Conservation (phyloP, 257 asterid species). For the Plantago ovata region DNA sequence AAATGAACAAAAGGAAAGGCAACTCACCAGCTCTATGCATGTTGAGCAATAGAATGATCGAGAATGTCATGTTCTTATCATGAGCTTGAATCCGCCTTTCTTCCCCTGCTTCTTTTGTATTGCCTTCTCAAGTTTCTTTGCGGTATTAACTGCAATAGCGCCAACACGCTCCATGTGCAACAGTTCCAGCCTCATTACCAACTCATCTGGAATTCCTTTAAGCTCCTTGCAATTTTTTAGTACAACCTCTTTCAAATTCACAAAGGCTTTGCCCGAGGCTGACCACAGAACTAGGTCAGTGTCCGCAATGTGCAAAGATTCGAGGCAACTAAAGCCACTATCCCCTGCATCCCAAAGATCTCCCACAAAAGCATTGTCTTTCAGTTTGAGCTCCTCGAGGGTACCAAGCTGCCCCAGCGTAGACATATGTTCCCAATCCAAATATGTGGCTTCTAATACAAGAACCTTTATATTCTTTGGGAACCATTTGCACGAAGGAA, state of each 20-base stretch:
- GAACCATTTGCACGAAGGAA: not conserved
- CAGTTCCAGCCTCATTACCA: not conserved
- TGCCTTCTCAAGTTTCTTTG: not conserved
- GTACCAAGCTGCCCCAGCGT: not conserved
- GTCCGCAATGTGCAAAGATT: not conserved
- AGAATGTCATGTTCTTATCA: not conserved
- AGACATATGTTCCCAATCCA: not conserved
- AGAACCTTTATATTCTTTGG: not conserved
- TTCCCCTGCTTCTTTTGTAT: not conserved
- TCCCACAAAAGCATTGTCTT: slow-evolving; percentile 3
- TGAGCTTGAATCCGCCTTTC: not conserved
- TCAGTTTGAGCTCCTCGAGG: slow-evolving; percentile 2
- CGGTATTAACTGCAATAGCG: not conserved
- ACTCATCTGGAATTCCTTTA: not conserved
- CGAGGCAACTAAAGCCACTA: not conserved
- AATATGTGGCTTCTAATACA: not conserved
- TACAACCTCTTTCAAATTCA: not conserved
- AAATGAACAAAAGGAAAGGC: too few species aligned
- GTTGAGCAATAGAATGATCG: too few species aligned
- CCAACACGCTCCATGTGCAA: not conserved
- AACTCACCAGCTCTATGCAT: too few species aligned
- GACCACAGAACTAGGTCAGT: not conserved
- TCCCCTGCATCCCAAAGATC: not conserved
- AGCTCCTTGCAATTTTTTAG: not conserved
- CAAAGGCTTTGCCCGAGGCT: not conserved